Percentiles rank a stretch among this genome's conserved stretches.
phyloP scores from a whole-genome alignment of 345 rosid genomes.

The Schrenkiella parvula region DNA sequence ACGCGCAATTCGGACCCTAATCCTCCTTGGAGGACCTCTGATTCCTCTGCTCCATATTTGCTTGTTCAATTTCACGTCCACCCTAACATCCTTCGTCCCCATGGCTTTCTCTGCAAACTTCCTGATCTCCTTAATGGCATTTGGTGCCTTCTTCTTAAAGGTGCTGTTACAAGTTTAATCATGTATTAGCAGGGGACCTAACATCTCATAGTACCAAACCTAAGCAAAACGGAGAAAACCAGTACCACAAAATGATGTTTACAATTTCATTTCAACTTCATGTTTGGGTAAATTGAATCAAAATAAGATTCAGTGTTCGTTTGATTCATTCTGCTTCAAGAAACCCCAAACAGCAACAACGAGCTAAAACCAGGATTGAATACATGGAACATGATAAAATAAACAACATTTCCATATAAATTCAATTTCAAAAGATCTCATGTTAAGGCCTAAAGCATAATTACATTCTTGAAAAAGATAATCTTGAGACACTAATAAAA shows the following conservation, averaged over 20 bases:
- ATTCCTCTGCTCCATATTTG: conserved; percentile 80
- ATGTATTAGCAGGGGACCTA: not conserved
- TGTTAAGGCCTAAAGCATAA: not conserved
- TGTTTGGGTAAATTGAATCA: not conserved
- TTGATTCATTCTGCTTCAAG: not conserved
- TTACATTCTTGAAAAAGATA: not conserved
- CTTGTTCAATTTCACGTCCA: conserved; percentile 83
- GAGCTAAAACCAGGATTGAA: not conserved
- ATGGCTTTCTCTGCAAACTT: conserved; percentile 79
- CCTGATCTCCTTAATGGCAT: conserved; percentile 77
- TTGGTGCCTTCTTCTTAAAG: conserved; percentile 91
- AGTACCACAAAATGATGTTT: too few species aligned
- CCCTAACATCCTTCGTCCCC: conserved; percentile 65
- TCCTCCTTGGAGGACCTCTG: conserved; percentile 71
- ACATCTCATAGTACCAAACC: not conserved
- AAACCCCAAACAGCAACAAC: not conserved
- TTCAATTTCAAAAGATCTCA: not conserved
- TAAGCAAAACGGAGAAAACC: not conserved
- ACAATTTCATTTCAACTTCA: too few species aligned
- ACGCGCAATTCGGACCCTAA: conserved; percentile 66
- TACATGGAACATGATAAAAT: not conserved
- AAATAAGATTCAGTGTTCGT: not conserved
- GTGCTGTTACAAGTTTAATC: conserved; percentile 36
- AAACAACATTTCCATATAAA: not conserved
- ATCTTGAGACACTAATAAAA: not conserved